Evolutionary conservation across 352 stramenopile species (phyloP).

Genomic region (Pythium diclinum): DNA sequence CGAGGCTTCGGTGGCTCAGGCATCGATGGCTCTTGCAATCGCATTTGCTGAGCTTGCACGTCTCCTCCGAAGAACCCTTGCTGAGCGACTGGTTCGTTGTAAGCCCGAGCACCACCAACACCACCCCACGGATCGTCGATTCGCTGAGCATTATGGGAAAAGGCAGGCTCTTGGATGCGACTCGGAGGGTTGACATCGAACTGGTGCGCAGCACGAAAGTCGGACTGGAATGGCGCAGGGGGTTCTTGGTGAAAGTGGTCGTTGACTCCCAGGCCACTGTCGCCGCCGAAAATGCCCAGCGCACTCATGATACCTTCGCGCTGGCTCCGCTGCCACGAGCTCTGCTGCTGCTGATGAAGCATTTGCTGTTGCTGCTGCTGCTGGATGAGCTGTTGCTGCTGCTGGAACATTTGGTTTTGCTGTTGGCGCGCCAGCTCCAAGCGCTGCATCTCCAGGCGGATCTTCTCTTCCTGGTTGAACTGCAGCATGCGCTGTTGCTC

Average conservation of each 20-base stretch:
- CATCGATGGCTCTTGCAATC: constrained; percentile 6
- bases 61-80: constrained; percentile 13
- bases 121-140: constrained; percentile 21
- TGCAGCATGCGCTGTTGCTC: constrained; percentile 71
- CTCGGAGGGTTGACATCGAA: constrained; percentile 8
- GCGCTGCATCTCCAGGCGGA: constrained; percentile 79
- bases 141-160: constrained; percentile 7
- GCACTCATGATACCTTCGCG: constrained; percentile 78
- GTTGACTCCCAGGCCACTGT: constrained; percentile 16
- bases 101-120: neutral
- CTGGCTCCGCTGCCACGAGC: constrained; percentile 70
- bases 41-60: neutral
- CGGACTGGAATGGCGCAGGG: constrained; percentile 45
- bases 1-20: constrained; percentile 10
- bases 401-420: constrained; percentile 54
- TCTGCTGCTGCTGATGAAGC: constrained; percentile 73
- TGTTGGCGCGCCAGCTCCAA: constrained; percentile 72
- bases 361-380: constrained; percentile 65
- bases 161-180: constrained; percentile 17
- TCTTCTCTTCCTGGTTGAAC: constrained; percentile 71
- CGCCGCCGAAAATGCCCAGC: constrained; percentile 60
- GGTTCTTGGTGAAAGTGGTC: constrained; percentile 27
- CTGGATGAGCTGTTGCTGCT: constrained; percentile 45
- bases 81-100: constrained; percentile 6
- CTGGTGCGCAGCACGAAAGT: constrained; percentile 48